These are phyloP conservation scores for Calcarisporium arbuscula DNA, from an alignment of 2,329 filamentous ascomycete species.

Conservation along the genomic window DNA sequence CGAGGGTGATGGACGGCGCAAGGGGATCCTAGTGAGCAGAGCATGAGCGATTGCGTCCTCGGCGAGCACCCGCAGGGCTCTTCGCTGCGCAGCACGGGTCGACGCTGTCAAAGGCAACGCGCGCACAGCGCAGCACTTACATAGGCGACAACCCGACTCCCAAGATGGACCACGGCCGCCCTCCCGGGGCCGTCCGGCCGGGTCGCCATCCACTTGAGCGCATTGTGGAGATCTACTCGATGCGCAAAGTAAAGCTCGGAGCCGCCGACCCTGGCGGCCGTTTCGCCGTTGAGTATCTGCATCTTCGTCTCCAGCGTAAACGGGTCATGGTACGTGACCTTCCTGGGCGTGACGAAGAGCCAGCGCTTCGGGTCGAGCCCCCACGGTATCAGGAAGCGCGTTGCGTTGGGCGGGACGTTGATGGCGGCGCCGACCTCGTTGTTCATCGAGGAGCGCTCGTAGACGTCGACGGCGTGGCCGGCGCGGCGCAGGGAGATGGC, in stretches of 20 bases:
- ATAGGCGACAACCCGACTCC: conserved; percentile 17
- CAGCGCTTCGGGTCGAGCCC: conserved; percentile 24
- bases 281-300: conserved; percentile 8
- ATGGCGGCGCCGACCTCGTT: conserved; percentile 33
- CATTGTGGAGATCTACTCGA: conserved; percentile 33
- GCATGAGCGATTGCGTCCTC: too few species aligned
- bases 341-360: conserved; percentile 18
- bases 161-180: conserved; percentile 19
- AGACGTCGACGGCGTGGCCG: conserved; percentile 27
- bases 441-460: conserved; percentile 29
- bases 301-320: conserved; percentile 17
- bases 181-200: conserved; percentile 16
- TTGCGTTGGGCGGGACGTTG: conserved; percentile 30
- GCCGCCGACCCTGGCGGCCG: conserved; percentile 18
- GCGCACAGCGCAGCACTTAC: conserved; percentile 15
- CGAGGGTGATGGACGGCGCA: conserved; percentile 20
- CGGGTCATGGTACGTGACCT: conserved; percentile 16
- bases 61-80: too few species aligned
- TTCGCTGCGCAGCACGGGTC: too few species aligned
- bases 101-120: too few species aligned
- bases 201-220: conserved; percentile 26
- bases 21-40: conserved; percentile 16
- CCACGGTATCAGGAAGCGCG: conserved; percentile 27
- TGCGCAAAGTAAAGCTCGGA: conserved; percentile 29
- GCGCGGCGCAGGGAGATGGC: conserved; percentile 26